Evolutionary conservation across 2,329 filamentous ascomycete genomes (phyloP), one percentile per base, ranked within the genome.

Genomic region (Colletotrichum lini): DNA sequence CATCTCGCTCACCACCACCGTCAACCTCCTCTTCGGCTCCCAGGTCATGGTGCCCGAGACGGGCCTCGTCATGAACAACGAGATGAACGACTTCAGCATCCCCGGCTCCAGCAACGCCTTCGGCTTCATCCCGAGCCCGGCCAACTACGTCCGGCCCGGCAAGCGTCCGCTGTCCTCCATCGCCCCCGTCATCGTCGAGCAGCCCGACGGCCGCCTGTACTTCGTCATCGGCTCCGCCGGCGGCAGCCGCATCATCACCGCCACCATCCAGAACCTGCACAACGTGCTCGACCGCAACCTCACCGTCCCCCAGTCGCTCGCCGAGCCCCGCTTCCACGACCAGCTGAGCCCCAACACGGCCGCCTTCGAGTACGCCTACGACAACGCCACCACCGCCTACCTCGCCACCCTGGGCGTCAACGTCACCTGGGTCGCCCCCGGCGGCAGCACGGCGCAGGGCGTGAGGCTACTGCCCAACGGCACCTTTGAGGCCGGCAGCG

Each of bases 111-210:
- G 85, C 53, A 96, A 96, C 76, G 88, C 88, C 0, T 97, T 96
- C 76, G 94, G 94, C 15, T 97, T 92, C 78, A 86, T 92, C 18
- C 93, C 94, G 0, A 92, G 89, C 9, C 89, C 90, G 0, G 87
- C 90, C 38, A 97, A 97, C 84, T 97, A 88, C 77, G 87, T 96
- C 77, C 86, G 88, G 0, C 93, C 94, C 0, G 91, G 91, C 16
- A 97, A 97, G 82, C 87, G 94, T 0, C 93, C 94, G 0, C 84
- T 97, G 5, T 94, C 92, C 0, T 94, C 91, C 60, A 95, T 96
- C 73, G 89, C 91, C 0, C 93, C 94, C 0, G 87, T 90, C 40
- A 97, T 98, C 52, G 92, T 92, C 66, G 93, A 95, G 76, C 86
- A 90, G 38, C 82, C 88, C 1, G 90, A 95, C 67, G 89, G 91